Base-by-base conservation (phyloP, 2,329 filamentous ascomycete genomes). In the Ascochyta viciae-villosae region DNA sequence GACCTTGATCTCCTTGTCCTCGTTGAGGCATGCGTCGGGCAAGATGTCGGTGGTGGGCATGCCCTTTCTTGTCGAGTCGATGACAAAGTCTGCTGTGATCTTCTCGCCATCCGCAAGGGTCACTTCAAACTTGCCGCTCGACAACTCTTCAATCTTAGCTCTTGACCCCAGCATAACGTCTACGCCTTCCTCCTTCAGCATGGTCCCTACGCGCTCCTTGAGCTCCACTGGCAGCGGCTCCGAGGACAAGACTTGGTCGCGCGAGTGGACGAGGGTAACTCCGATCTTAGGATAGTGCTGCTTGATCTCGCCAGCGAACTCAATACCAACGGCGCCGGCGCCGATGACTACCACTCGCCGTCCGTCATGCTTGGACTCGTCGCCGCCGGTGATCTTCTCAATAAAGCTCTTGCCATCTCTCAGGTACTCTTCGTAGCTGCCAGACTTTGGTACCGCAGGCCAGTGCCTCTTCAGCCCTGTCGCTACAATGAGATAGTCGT, bases 221-320 rank as follows among this genome's bases (percentile, higher is more conserved):
- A 89, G 87, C 41, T 87, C 85, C 33, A 88, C 84, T 0, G 89
- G 87, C 2, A 95, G 81, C 3, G 84, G 85, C 76, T 95, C 91
- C 0, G 88, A 85, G 0, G 89, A 92, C 7, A 94, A 81, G 1
- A 94, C 83, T 65, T 85, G 85, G 24, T 83, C 79, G 19, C 89
- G 82, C 4, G 90, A 92, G 72, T 94, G 91, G 4, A 91, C 84
- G 1, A 95, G 82, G 1, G 86, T 90, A n/a, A 94, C 87, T 37
- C 83, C 83, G 50, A 86, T 78, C 10, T 83, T 67, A 0, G 91
- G 89, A 58, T 88, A 82, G 23, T 87, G 78, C 41, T 84, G 73
- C 75, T 92, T 93, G 50, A 93, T 79, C 76, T 95, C 90, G 1
- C 89, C 86, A 0, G 91, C 89, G 82, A 94, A 92, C 72, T 94